phyloP scores from a whole-genome alignment of 2,329 filamentous ascomycete species.

The Pseudogymnoascus sp. region DNA sequence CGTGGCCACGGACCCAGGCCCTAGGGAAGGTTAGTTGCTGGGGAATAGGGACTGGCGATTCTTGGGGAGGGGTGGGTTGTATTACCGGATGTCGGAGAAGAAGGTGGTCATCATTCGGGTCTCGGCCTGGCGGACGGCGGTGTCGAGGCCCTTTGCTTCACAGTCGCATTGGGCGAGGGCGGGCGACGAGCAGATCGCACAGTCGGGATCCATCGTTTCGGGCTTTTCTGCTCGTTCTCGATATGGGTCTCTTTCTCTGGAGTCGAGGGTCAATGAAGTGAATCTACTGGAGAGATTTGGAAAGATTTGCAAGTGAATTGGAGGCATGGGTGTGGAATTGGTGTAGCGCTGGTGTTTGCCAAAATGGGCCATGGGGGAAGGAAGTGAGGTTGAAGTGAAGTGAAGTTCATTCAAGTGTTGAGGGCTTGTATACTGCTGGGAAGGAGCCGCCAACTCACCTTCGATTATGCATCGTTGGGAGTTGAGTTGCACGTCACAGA shows the following conservation, averaged over 20 bases:
- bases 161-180: slow-evolving; percentile 53
- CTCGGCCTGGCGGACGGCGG: slow-evolving; percentile 55
- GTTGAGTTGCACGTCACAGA: slow-evolving; percentile 6
- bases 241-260: slow-evolving; percentile 2
- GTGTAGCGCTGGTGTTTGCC: neutral
- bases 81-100: slow-evolving; percentile 55
- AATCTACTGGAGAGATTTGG: neutral
- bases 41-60: neutral
- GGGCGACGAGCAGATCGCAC: slow-evolving; percentile 56
- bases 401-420: neutral
- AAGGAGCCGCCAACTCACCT: slow-evolving; percentile 7
- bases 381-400: neutral
- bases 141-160: slow-evolving; percentile 55
- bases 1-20: slow-evolving; percentile 54
- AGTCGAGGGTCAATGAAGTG: neutral
- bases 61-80: slow-evolving; percentile 10
- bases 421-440: neutral
- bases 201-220: slow-evolving; percentile 61
- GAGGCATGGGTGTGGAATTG: neutral
- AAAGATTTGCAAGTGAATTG: neutral
- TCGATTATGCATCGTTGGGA: slow-evolving; percentile 5
- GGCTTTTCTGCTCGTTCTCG: slow-evolving; percentile 31
- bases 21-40: slow-evolving; percentile 29
- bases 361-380: neutral
- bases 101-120: slow-evolving; percentile 53